Evolutionary conservation across 371 early-diverging fungal species (phyloP).

Genomic region (Mortierella sp.): DNA sequence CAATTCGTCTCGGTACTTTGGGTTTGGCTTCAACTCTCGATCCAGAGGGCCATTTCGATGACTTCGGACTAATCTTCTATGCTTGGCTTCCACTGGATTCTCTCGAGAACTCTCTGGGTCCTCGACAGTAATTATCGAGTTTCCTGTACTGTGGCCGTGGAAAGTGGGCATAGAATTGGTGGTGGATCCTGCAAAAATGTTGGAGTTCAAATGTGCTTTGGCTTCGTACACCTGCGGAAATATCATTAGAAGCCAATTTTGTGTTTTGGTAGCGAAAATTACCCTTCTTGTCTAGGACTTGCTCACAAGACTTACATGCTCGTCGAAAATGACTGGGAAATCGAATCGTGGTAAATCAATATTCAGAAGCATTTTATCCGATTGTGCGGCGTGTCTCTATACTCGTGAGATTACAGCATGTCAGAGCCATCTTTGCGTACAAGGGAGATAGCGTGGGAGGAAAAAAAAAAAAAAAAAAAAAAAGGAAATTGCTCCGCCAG

Average conservation of each 20-base stretch:
- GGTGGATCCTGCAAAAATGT: slow-evolving; percentile 23
- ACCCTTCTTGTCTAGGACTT: background rate
- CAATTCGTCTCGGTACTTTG: slow-evolving; percentile 93
- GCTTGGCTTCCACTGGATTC: slow-evolving; percentile 97
- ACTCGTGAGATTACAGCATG: background rate
- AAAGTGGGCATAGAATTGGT: slow-evolving; percentile 19
- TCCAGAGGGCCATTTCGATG: slow-evolving; percentile 93
- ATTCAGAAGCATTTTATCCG: slow-evolving; percentile 78
- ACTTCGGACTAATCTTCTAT: slow-evolving; percentile 90
- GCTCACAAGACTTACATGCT: slow-evolving; percentile 68
- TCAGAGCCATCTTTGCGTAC: slow-evolving; percentile 1
- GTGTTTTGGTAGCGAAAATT: too few relatives aligned
- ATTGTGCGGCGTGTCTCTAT: slow-evolving; percentile 66
- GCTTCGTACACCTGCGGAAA: slow-evolving; percentile 26
- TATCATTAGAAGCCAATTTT: background rate
- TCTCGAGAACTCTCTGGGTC: slow-evolving; percentile 84
- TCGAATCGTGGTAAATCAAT: slow-evolving; percentile 94
- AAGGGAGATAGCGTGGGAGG: too few relatives aligned
- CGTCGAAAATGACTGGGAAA: slow-evolving; percentile 92
- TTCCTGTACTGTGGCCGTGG: slow-evolving; percentile 30
- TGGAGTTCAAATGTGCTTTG: slow-evolving; percentile 6
- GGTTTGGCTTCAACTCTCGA: slow-evolving; percentile 94
- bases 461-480: background rate
- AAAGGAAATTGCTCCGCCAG: background rate
- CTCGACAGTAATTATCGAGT: slow-evolving; percentile 60